These are phyloP conservation scores for Hyphodiscus hymeniophilus DNA, from an alignment of 495 filamentous ascomycete genomes.

Conservation along the genomic window DNA sequence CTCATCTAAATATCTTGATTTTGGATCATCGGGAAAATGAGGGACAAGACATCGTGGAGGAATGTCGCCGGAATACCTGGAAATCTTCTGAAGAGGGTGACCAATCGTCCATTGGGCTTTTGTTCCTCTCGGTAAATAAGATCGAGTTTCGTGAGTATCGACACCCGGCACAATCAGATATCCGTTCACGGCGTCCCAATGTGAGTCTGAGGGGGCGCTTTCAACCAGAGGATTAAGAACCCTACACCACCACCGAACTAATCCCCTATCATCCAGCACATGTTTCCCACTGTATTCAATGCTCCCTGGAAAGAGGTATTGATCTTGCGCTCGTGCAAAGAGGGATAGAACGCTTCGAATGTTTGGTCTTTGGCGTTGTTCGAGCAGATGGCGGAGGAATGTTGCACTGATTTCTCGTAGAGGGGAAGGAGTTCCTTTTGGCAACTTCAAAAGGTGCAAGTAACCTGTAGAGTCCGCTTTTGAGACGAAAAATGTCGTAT, in stretches of 20 bases:
- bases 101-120: slow-evolving; percentile 44
- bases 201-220: not conserved
- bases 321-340: slow-evolving; percentile 85
- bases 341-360: slow-evolving; percentile 76
- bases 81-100: slow-evolving; percentile 49
- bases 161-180: slow-evolving; percentile 85
- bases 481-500: slow-evolving; percentile 85
- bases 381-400: slow-evolving; percentile 69
- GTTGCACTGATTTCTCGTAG: slow-evolving; percentile 61
- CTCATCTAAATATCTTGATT: slow-evolving; percentile 82
- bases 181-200: slow-evolving; percentile 44
- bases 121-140: slow-evolving; percentile 36
- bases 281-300: slow-evolving; percentile 80
- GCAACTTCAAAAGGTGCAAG: slow-evolving; percentile 54
- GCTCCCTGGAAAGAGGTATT: slow-evolving; percentile 92
- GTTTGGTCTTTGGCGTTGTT: slow-evolving; percentile 54
- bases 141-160: slow-evolving; percentile 66
- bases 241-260: slow-evolving; percentile 94
- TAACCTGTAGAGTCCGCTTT: slow-evolving; percentile 97
- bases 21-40: slow-evolving; percentile 91
- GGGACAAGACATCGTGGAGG: slow-evolving; percentile 85
- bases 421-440: slow-evolving; percentile 57
- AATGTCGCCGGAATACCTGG: slow-evolving; percentile 47
- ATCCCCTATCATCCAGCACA: slow-evolving; percentile 79
- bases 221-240: slow-evolving; percentile 70